These are phyloP conservation scores for Mucor sp. DNA, from an alignment of 371 early-diverging fungal species.

Conservation along the genomic window DNA sequence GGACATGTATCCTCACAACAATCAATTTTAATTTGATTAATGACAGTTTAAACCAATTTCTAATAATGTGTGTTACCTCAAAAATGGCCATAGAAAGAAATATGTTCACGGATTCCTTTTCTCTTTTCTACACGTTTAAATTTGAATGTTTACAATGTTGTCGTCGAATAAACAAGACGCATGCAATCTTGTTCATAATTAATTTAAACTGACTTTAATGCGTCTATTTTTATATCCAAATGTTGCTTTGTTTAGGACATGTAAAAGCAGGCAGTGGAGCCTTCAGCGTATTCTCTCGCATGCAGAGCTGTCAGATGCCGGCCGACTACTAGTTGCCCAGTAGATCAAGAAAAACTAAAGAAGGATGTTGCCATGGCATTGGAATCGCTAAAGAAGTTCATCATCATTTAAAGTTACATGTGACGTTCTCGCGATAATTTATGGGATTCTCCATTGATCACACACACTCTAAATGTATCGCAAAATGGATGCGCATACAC, in stretches of 20 bases:
- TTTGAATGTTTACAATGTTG: neutral
- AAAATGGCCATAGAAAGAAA: neutral
- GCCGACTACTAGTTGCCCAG: neutral
- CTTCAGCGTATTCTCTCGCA: too few species aligned
- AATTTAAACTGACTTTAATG: neutral
- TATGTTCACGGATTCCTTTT: slow-evolving; percentile 1
- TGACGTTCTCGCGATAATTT: neutral
- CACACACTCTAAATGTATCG: neutral
- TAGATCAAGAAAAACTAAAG: neutral
- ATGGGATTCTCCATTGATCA: neutral
- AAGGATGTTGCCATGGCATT: neutral
- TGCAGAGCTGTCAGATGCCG: neutral
- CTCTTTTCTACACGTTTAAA: neutral
- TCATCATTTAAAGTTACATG: neutral
- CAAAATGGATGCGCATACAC: neutral
- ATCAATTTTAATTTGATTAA: neutral
- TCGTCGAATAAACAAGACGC: neutral
- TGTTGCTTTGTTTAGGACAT: too few species aligned
- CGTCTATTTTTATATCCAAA: neutral
- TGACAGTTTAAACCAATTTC: neutral
- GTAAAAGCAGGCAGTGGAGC: too few species aligned
- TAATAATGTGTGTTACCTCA: neutral
- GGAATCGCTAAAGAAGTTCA: neutral
- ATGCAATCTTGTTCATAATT: neutral
- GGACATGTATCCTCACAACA: neutral